These are phyloP conservation scores for Cicer pinnatifidum DNA, from an alignment of 306 rosid species.

Conservation along the genomic window DNA sequence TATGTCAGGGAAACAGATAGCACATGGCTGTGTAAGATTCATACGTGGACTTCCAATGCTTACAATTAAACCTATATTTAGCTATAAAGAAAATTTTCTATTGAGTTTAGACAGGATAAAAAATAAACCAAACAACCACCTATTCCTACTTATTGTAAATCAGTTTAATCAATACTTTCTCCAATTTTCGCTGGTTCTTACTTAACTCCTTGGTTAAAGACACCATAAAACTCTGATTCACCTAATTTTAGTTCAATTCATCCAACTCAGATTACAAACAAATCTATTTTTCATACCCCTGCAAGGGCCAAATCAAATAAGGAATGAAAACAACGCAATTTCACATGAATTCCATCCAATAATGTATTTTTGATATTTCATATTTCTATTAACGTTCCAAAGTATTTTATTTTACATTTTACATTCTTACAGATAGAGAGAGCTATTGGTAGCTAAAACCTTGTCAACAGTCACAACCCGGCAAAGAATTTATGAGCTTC, in stretches of 20 bases:
- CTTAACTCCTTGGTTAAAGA: background rate
- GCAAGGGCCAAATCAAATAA: background rate
- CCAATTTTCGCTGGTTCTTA: background rate
- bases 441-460: conserved; percentile 1
- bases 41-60: background rate
- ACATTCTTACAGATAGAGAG: conserved; percentile 20
- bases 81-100: too few relatives aligned
- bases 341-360: background rate
- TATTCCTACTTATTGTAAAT: background rate
- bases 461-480: conserved; percentile 40
- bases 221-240: background rate
- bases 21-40: background rate
- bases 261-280: background rate
- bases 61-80: too few relatives aligned
- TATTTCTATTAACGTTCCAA: background rate
- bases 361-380: background rate
- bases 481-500: conserved; percentile 70
- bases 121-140: background rate
- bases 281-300: background rate
- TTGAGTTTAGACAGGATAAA: too few relatives aligned
- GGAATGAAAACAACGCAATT: background rate
- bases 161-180: background rate
- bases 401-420: conserved; percentile 9
- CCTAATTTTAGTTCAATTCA: background rate
- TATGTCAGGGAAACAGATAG: too few relatives aligned